Conservation (phyloP, 2,329 filamentous ascomycete genomes). For the Cordyceps militaris region DNA sequence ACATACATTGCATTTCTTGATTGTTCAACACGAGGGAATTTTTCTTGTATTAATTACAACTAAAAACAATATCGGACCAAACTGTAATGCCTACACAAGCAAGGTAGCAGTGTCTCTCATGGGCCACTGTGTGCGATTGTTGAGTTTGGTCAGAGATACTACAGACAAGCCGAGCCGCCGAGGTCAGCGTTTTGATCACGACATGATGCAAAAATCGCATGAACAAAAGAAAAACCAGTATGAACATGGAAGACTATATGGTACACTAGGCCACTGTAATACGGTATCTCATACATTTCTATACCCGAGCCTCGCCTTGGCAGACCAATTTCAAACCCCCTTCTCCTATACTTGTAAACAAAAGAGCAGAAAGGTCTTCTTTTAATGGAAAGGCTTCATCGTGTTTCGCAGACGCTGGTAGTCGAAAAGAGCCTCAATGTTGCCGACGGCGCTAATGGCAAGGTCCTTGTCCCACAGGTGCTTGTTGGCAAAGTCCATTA, state of each 20-base stretch:
- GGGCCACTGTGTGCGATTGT: too few species aligned
- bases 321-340: constrained; percentile 22
- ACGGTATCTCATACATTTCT: constrained; percentile 50
- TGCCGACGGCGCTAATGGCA: constrained; percentile 85
- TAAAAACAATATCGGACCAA: too few species aligned
- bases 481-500: constrained; percentile 91
- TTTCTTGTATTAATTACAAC: too few species aligned
- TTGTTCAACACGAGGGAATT: too few species aligned
- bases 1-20: too few species aligned
- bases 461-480: constrained; percentile 98
- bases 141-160: background rate
- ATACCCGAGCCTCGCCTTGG: constrained; percentile 38
- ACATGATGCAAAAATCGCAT: background rate
- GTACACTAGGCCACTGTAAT: constrained; percentile 44
- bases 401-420: constrained; percentile 75
- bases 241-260: constrained; percentile 42
- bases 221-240: constrained; percentile 20
- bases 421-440: constrained; percentile 78
- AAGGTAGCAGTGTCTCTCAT: too few species aligned
- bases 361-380: constrained; percentile 19
- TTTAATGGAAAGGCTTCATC: constrained; percentile 60
- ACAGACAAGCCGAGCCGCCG: too few species aligned
- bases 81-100: too few species aligned
- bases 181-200: background rate
- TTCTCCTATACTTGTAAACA: constrained; percentile 8